Conservation (phyloP, 116 monocot genomes). For the Thalassia testudinum region DNA sequence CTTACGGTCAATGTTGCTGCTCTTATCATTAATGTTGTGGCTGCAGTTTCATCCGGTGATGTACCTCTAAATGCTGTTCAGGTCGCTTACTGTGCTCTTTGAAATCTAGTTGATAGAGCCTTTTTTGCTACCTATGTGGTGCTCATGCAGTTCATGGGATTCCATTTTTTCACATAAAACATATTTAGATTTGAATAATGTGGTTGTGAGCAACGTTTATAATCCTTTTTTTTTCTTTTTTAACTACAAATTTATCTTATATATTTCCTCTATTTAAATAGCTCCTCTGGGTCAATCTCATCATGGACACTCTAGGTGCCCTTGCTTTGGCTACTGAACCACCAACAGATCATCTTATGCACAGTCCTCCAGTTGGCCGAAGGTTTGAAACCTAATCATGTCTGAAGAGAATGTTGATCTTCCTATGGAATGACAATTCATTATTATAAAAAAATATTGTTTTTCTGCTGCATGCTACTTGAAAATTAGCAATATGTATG, state of each 20-base stretch:
- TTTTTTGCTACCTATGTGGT: no score
- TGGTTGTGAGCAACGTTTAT: background rate
- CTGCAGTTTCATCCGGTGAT: slow-evolving; percentile 67
- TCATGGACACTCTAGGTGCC: slow-evolving; percentile 98
- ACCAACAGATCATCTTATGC: slow-evolving; percentile 90
- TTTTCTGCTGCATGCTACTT: no score
- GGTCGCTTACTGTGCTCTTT: slow-evolving; percentile 12
- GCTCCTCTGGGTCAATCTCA: slow-evolving; percentile 98
- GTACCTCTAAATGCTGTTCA: slow-evolving; percentile 79
- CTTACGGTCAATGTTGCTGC: slow-evolving; percentile 93
- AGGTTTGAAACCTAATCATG: slow-evolving; percentile 28
- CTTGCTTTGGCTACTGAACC: slow-evolving; percentile 96
- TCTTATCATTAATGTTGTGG: slow-evolving; percentile 71
- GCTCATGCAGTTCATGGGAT: no score
- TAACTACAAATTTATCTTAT: background rate
- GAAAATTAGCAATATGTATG: no score
- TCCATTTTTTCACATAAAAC: no score
- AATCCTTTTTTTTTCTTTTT: background rate
- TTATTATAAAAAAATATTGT: no score
- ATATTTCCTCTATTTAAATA: no score
- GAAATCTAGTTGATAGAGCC: no score
- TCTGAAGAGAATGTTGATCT: no score
- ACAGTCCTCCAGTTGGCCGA: slow-evolving; percentile 72
- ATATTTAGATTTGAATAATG: background rate
- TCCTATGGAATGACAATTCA: no score